Base-by-base conservation (phyloP, 306 rosid species). In the Sicyos baderoa region DNA sequence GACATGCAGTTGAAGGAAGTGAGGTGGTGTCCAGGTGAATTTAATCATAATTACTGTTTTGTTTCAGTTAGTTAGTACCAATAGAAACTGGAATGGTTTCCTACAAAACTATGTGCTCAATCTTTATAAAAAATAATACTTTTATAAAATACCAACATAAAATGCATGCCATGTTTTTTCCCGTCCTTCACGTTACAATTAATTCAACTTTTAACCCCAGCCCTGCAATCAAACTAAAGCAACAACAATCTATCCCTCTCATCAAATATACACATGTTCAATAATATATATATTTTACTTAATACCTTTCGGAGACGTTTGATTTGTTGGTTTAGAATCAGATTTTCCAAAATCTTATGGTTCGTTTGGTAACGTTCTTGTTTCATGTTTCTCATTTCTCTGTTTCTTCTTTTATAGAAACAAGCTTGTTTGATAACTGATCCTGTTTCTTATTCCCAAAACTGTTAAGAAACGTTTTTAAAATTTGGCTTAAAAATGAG, bases 1-100 rank as follows among this genome's bases (percentile, higher is more conserved):
- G 19, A 66, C 35, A 66, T 66, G 54, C 52, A 45, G 71, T 66
- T 44, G 71, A 44, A 21, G 71, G 32, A 66, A 48, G 54, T 27
- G 71, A 66, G 66, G n/a, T 37, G 9, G 32, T 37, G 14, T 35
- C 0, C 68, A 3, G 10, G 3, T 64, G 17, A 37, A 44, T 62
- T 61, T 37, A 37, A 62, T 62, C 19, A 62, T 10, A 42, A 18
- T 40, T 13, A 40, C n/a, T 63, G 69, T 40, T 56, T 19, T 40
- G 18, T 57, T 57, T 63, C n/a, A 6, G 70, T 19, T 65, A 7
- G 13, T 18, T 65, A n/a, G n/a, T n/a, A n/a, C n/a, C n/a, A n/a
- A 11, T 6, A 21, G 10, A 45, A 62, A 63, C 29, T 2, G 4
- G 29, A 18, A 63, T 19, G 69, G 69, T 63, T 10, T 63, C 5